These are phyloP conservation scores for Talaromyces stipitatus DNA, from an alignment of 495 filamentous ascomycete genomes.

Conservation along the genomic window DNA sequence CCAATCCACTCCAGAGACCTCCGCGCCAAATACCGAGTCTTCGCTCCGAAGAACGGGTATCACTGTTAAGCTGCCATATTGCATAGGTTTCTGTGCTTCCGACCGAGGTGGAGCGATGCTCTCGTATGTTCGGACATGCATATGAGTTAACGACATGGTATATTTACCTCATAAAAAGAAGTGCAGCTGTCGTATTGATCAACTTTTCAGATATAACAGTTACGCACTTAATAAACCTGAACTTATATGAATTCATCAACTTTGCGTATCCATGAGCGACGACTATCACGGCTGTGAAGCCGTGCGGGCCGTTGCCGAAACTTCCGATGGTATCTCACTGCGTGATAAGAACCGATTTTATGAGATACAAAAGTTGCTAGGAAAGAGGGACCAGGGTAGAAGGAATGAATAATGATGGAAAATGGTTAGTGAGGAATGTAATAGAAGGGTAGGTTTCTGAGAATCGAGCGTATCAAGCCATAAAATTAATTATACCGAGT, in stretches of 20 bases:
- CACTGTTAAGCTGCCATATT: slow-evolving; percentile 8
- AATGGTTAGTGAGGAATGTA: too few species aligned
- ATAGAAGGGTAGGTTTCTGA: too few species aligned
- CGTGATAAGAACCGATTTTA: background rate
- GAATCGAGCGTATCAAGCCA: too few species aligned
- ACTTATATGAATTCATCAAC: background rate
- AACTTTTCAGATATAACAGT: background rate
- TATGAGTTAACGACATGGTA: slow-evolving; percentile 8
- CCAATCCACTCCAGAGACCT: slow-evolving; percentile 12
- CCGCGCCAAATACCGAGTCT: slow-evolving; percentile 10
- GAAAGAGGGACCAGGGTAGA: background rate
- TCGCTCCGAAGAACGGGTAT: slow-evolving; percentile 8
- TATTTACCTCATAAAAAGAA: background rate
- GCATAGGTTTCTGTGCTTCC: background rate
- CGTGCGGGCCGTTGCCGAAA: slow-evolving; percentile 14
- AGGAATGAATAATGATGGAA: background rate
- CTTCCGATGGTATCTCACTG: background rate
- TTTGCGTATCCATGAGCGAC: background rate
- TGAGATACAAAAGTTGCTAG: background rate
- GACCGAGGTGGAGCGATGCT: slow-evolving; percentile 9
- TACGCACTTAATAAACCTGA: background rate
- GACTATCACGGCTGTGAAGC: slow-evolving; percentile 2
- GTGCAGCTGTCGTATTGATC: background rate
- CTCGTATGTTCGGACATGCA: slow-evolving; percentile 10
- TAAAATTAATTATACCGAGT: too few species aligned